These are phyloP conservation scores for Dissophora globulifera DNA, from an alignment of 192 early-diverging fungal genomes.

Conservation along the genomic window DNA sequence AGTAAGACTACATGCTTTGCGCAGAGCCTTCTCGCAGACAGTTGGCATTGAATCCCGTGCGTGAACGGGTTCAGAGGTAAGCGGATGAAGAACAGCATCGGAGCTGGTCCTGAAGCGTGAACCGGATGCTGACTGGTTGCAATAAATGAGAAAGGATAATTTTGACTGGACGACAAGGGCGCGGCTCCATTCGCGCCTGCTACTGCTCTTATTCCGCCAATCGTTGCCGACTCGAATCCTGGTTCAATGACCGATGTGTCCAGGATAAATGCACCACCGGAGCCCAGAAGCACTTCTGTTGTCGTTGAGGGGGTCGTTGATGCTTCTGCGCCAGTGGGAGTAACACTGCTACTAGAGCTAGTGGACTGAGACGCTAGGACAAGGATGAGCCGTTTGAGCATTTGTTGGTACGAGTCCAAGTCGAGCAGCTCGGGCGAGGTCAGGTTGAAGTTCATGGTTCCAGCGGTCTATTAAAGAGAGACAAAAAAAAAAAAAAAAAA, in stretches of 20 bases:
- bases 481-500: not conserved
- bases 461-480: constrained; percentile 19
- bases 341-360: not conserved
- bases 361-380: not conserved
- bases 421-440: constrained; percentile 30
- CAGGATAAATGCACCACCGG: constrained; percentile 18
- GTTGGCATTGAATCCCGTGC: constrained; percentile 29
- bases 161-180: constrained; percentile 5
- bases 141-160: constrained; percentile 29
- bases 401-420: constrained; percentile 26
- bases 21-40: constrained; percentile 31
- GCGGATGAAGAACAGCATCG: constrained; percentile 20
- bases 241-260: constrained; percentile 5
- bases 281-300: constrained; percentile 6
- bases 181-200: too few relatives aligned
- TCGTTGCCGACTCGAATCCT: not conserved
- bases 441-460: constrained; percentile 33
- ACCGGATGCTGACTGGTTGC: constrained; percentile 11
- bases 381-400: constrained; percentile 18
- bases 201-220: too few relatives aligned
- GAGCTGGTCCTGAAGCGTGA: too few relatives aligned
- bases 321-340: not conserved
- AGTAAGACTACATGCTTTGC: constrained; percentile 21
- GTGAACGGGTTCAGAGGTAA: constrained; percentile 26
- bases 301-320: not conserved